Evolutionary conservation across 2,329 filamentous ascomycete species (phyloP), one percentile per base, ranked within the genome.

Genomic region (Phoma sp.): DNA sequence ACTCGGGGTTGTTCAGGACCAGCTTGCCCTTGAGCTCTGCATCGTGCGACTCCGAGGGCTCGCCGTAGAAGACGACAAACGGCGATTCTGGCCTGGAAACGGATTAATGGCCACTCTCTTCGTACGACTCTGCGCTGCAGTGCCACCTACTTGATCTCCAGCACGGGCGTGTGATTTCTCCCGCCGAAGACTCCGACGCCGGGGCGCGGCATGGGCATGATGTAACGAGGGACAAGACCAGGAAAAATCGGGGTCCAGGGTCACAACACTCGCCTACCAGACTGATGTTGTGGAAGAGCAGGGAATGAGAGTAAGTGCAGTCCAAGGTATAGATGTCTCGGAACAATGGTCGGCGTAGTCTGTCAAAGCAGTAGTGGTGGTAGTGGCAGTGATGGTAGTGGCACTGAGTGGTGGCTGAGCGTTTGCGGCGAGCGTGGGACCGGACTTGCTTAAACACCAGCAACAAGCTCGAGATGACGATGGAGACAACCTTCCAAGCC

Each of bases 1-100:
- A 73, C 59, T 81, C 80, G 19, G 77, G 73, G 52, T 77, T 77
- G 51, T 73, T 79, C 64, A 82, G 72, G 52, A 80, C 68, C 61
- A 82, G 73, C 49, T 76, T 75, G 38, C 80, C 80, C 46, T 72
- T 74, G 56, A 82, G 74, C 65, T 79, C 79, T 58, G 78, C 71
- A 27, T 73, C 66, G 48, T 76, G 71, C 36, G 78, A 75, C 60
- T 81, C 79, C 46, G 79, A 76, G 51, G 78, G 74, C 61, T 77
- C 74, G 65, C 80, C 80, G 60, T 80, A 74, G 69, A 81, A 81
- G 58, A 82, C 79, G 25, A 82, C 76, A 63, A 81, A 81, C 19
- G 77, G 75, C 29, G 75, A 76, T 55, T 79, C 75, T 32, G 80
- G 80, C 54, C 77, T 79, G 53, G 17, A 17, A 2, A n/a, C 25